phyloP scores from a whole-genome alignment of 108 stramenopile species.

The Asterionellopsis glacialis region DNA sequence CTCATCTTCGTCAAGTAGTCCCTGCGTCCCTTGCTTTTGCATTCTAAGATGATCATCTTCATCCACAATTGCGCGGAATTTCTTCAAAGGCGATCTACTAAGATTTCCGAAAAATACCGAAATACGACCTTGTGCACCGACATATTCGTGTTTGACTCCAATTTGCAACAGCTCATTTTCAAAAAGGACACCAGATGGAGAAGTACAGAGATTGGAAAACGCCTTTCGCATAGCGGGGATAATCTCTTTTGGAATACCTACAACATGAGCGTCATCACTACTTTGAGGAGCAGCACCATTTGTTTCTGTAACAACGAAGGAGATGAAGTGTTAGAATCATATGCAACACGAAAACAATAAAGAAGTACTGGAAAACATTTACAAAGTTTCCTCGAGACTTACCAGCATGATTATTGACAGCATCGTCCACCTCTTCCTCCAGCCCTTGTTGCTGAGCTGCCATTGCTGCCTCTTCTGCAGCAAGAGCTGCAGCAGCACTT shows the following conservation, averaged over 20 bases:
- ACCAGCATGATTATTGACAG: too few relatives aligned
- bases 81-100: constrained; percentile 50
- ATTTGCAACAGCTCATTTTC: constrained; percentile 85
- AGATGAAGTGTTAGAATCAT: background rate
- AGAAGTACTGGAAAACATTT: too few relatives aligned
- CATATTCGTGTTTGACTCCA: constrained; percentile 87
- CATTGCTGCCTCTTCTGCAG: constrained; percentile 54
- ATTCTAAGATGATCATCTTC: constrained; percentile 77
- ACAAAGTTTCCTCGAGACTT: too few relatives aligned
- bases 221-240: constrained; percentile 89
- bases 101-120: constrained; percentile 89
- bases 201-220: constrained; percentile 84
- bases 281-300: constrained; percentile 2
- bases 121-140: constrained; percentile 84
- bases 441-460: constrained; percentile 5
- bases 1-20: constrained; percentile 71
- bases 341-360: background rate
- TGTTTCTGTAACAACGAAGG: background rate
- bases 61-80: constrained; percentile 75
- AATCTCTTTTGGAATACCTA: constrained; percentile 86
- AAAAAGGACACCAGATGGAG: constrained; percentile 83
- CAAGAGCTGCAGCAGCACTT: constrained; percentile 58
- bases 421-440: background rate
- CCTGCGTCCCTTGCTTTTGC: constrained; percentile 84
- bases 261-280: constrained; percentile 16